These are phyloP conservation scores for Fagopyrum tataricum DNA, from an alignment of 148 eudicot genomes.

Conservation along the genomic window DNA sequence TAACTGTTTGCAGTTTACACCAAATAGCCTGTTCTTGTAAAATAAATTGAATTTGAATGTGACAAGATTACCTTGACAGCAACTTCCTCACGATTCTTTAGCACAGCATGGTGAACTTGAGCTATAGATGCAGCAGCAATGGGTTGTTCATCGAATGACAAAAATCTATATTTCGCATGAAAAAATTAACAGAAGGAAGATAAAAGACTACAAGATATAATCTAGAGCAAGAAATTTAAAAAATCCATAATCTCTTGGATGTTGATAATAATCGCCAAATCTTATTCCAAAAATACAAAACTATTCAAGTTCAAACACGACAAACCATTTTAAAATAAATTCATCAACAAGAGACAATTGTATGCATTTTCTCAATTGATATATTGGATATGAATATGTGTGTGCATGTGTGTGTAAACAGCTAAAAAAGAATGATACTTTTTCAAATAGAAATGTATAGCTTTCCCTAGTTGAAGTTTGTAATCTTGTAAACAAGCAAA, in stretches of 20 bases:
- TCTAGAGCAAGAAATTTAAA: background rate
- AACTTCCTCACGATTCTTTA: conserved; percentile 64
- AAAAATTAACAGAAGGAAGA: conserved; percentile 2
- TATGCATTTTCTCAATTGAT: background rate
- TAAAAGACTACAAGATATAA: background rate
- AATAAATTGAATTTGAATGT: background rate
- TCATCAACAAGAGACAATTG: background rate
- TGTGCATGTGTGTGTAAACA: too few species aligned
- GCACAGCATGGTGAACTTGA: conserved; percentile 84
- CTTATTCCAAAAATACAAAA: background rate
- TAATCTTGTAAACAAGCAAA: too few species aligned
- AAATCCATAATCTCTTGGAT: background rate
- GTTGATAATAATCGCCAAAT: background rate
- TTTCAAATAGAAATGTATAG: too few species aligned
- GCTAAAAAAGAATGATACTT: too few species aligned
- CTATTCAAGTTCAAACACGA: background rate
- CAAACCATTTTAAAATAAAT: background rate
- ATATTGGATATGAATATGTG: background rate
- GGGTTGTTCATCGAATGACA: conserved; percentile 74
- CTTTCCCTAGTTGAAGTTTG: too few species aligned
- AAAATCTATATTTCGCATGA: conserved; percentile 45
- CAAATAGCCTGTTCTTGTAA: background rate
- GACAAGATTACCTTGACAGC: conserved; percentile 65
- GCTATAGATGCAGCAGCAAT: conserved; percentile 97
- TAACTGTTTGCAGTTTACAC: background rate